Evolutionary conservation across 2,329 filamentous ascomycete genomes (phyloP).

Genomic region (Scytalidium lignicola): DNA sequence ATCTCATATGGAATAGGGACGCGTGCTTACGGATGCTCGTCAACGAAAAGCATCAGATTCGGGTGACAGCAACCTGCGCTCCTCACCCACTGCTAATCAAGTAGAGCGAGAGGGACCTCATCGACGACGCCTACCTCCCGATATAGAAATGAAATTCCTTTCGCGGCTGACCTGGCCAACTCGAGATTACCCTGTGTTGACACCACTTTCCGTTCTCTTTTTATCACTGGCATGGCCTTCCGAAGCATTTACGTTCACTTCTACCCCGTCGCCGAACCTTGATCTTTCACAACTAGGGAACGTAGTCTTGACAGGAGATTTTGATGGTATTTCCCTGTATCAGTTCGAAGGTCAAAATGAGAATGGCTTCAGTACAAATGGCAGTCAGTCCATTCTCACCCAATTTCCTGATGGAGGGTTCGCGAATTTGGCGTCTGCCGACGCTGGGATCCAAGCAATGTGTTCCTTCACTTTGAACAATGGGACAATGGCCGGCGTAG

Average conservation of each 20-base stretch:
- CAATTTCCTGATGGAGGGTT: slow-evolving; percentile 84
- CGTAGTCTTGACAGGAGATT: slow-evolving; percentile 83
- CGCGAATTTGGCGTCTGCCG: slow-evolving; percentile 65
- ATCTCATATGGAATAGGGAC: neutral
- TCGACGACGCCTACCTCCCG: slow-evolving; percentile 8
- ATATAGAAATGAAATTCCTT: slow-evolving; percentile 26
- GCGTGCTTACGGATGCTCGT: neutral
- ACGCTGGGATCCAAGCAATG: slow-evolving; percentile 84
- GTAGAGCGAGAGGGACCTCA: neutral
- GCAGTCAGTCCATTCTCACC: slow-evolving; percentile 74
- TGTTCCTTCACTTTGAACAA: slow-evolving; percentile 68
- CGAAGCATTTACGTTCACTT: slow-evolving; percentile 52
- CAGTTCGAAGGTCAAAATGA: slow-evolving; percentile 77
- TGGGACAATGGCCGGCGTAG: slow-evolving; percentile 65
- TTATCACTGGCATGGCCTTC: slow-evolving; percentile 34
- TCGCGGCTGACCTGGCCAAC: slow-evolving; percentile 25
- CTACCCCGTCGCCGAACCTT: slow-evolving; percentile 65
- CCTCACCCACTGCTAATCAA: neutral
- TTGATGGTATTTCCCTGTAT: slow-evolving; percentile 86
- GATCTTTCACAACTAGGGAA: slow-evolving; percentile 74
- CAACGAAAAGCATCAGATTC: neutral
- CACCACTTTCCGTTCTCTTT: slow-evolving; percentile 35
- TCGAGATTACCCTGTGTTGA: slow-evolving; percentile 26
- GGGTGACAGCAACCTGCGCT: neutral
- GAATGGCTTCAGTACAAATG: slow-evolving; percentile 62